phyloP scores from a whole-genome alignment of 2,329 filamentous ascomycete genomes.

The Cytospora mali region DNA sequence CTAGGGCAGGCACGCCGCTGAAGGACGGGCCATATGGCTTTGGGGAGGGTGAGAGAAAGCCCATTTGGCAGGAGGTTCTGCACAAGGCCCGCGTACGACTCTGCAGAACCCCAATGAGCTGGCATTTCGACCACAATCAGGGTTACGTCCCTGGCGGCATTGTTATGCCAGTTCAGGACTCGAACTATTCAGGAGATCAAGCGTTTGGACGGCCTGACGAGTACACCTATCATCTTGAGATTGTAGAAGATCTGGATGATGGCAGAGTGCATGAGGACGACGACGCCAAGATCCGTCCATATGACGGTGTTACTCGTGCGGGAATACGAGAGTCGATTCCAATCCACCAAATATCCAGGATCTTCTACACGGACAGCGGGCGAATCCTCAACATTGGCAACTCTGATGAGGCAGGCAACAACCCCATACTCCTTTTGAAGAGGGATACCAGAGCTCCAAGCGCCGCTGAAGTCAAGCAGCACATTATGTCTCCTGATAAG shows the following conservation, averaged over 20 bases:
- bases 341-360: constrained; percentile 71
- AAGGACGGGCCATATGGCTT: constrained; percentile 51
- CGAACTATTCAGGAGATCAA: background rate
- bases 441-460: constrained; percentile 65
- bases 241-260: constrained; percentile 77
- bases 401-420: constrained; percentile 57
- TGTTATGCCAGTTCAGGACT: constrained; percentile 4
- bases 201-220: constrained; percentile 37
- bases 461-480: constrained; percentile 49
- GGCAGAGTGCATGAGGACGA: constrained; percentile 54
- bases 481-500: constrained; percentile 1
- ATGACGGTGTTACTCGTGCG: constrained; percentile 45
- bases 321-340: constrained; percentile 59
- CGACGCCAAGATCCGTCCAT: constrained; percentile 37
- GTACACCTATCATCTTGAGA: constrained; percentile 78
- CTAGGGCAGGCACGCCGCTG: constrained; percentile 30
- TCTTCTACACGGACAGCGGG: constrained; percentile 91
- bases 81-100: constrained; percentile 89
- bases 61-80: constrained; percentile 94
- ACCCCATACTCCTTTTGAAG: constrained; percentile 74
- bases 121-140: constrained; percentile 46
- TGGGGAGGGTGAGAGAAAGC: constrained; percentile 59
- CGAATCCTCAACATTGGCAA: constrained; percentile 79
- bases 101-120: constrained; percentile 65
- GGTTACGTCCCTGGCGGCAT: constrained; percentile 36